Base-by-base conservation (phyloP, 306 rosid genomes). In the Sindora glabra region DNA sequence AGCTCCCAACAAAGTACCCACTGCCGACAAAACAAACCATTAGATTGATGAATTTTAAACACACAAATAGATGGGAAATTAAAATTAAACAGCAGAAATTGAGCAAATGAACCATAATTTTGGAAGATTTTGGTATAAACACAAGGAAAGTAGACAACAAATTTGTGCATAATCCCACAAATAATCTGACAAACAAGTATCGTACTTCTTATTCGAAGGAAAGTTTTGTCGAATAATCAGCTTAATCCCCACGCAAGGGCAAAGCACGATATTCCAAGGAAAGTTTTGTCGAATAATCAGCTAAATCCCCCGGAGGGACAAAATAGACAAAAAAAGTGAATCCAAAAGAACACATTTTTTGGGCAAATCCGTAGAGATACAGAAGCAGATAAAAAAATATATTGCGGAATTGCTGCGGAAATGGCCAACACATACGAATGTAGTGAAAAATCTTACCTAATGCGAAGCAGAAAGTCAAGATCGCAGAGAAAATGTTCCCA, bases 381-480 rank as follows among this genome's bases (percentile, higher is more conserved):
- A 50, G 40, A 42, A 53, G 50, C 59, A 53, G 62, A 78, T 64
- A 54, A 68, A n/a, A n/a, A n/a, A n/a, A n/a, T n/a, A n/a, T n/a
- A n/a, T n/a, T n/a, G n/a, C n/a, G n/a, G n/a, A 59, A 22, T 0
- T 26, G 10, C 2, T n/a, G n/a, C n/a, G n/a, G n/a, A n/a, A n/a
- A n/a, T n/a, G 46, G 1, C 22, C 34, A 6, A 18, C 27, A 22
- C 10, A 36, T 24, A 36, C 12, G 36, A 37, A 56, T 26, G 40
- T 6, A 44, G 56, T 17, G 10, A 22, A 42, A 50, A 52, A 24
- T 65, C 80, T 6, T 66, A 94, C 99, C 99, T 77, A 94, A 73
- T 19, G 99, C 99, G 47, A 94, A 94, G 80, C 86, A 92, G 56
- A 94, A 89, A 41, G 99, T 94, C 77, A 94, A 79, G 89, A 94